Evolutionary conservation across 345 rosid genomes (phyloP).

Genomic region (Psidium friedrichsthalianum): DNA sequence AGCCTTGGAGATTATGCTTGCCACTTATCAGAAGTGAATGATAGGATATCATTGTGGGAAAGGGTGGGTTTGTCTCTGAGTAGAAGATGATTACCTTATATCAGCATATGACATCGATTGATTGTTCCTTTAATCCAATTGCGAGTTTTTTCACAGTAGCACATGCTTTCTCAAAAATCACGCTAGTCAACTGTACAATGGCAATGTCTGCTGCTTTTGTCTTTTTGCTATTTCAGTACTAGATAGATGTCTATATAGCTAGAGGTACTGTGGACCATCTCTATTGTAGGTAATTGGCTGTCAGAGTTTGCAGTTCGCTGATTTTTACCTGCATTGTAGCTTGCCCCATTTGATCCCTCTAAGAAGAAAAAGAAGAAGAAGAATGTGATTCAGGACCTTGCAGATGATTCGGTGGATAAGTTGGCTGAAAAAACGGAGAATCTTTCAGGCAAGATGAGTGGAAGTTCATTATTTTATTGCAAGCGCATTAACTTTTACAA

Average conservation of each 20-base stretch:
- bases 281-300: not conserved
- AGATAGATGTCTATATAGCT: not conserved
- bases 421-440: slow-evolving; percentile 64
- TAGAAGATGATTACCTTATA: not conserved
- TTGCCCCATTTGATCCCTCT: slow-evolving; percentile 80
- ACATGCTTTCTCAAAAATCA: not conserved
- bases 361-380: slow-evolving; percentile 99
- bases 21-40: not conserved
- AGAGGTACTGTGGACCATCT: not conserved
- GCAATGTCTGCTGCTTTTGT: not conserved
- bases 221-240: not conserved
- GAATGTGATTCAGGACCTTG: slow-evolving; percentile 45
- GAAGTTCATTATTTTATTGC: not conserved
- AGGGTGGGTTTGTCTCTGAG: not conserved
- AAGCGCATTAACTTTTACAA: not conserved
- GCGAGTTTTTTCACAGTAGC: not conserved
- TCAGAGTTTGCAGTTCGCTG: not conserved
- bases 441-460: slow-evolving; percentile 32
- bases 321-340: slow-evolving; percentile 17
- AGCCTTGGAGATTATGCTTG: not conserved
- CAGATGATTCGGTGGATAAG: slow-evolving; percentile 55
- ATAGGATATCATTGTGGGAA: not conserved
- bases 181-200: not conserved
- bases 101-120: not conserved
- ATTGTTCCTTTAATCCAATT: not conserved